Conservation (phyloP, 108 stramenopile species). For the Licmophora abbreviata region DNA sequence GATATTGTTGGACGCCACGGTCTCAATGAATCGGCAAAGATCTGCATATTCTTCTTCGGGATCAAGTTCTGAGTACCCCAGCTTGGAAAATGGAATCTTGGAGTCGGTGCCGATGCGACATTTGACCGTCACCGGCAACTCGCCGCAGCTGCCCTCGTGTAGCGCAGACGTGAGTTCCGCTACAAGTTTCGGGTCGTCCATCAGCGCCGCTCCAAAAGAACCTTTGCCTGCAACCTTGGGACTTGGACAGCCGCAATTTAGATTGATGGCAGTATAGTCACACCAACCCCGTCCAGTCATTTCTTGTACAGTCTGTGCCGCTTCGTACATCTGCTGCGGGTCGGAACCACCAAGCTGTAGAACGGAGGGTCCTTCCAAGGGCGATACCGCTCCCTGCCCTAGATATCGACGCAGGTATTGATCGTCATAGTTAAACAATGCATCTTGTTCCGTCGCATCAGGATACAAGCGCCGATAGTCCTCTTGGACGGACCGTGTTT, state of each 20-base stretch:
- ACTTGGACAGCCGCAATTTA: conserved; percentile 98
- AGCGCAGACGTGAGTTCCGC: conserved; percentile 60
- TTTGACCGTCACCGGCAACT: conserved; percentile 90
- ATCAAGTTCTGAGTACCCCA: conserved; percentile 52
- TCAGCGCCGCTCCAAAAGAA: conserved; percentile 96
- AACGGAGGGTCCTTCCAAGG: conserved; percentile 71
- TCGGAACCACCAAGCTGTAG: conserved; percentile 96
- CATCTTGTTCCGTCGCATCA: conserved; percentile 17
- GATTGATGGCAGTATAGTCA: conserved; percentile 93
- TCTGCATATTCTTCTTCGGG: conserved; percentile 74
- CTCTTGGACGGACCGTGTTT: conserved; percentile 18
- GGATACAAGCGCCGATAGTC: conserved; percentile 10
- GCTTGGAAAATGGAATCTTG: conserved; percentile 26
- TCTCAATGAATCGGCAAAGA: conserved; percentile 78
- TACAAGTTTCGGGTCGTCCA: conserved; percentile 90
- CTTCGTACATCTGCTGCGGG: conserved; percentile 64
- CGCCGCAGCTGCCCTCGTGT: conserved; percentile 53
- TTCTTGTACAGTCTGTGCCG: conserved; percentile 60
- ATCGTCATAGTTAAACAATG: conserved; percentile 14
- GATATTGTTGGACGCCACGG: conserved; percentile 67
- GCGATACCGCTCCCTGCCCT: conserved; percentile 33
- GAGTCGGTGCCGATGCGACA: conserved; percentile 90
- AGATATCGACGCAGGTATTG: conserved; percentile 37
- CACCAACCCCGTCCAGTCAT: conserved; percentile 54
- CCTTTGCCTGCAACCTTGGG: conserved; percentile 95